Conservation (phyloP, 352 stramenopile genomes). For the Pythium oligandrum region DNA sequence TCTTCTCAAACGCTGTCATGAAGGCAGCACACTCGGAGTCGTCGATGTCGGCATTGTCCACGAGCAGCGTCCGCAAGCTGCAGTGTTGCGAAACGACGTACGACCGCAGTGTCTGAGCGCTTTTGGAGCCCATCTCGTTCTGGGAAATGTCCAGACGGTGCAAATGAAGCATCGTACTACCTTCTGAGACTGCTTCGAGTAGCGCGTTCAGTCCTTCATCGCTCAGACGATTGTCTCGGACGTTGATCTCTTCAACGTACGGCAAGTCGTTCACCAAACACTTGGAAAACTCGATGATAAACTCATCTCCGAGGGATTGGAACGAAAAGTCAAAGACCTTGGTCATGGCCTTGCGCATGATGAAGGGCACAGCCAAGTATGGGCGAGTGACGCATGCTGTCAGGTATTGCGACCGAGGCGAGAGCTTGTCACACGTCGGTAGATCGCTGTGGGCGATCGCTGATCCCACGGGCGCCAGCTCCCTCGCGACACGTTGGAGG, state of each 20-base stretch:
- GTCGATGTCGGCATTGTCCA: slow-evolving; percentile 87
- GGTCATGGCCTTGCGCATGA: slow-evolving; percentile 52
- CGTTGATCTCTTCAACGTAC: slow-evolving; percentile 72
- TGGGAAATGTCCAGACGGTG: slow-evolving; percentile 61
- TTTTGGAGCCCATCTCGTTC: slow-evolving; percentile 60
- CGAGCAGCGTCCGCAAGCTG: slow-evolving; percentile 51
- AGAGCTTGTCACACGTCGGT: slow-evolving; percentile 44
- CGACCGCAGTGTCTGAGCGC: slow-evolving; percentile 46
- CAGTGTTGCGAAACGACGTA: slow-evolving; percentile 59
- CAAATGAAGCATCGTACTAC: slow-evolving; percentile 42
- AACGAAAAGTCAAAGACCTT: slow-evolving; percentile 83
- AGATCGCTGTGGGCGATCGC: slow-evolving; percentile 16
- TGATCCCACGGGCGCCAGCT: slow-evolving; percentile 19
- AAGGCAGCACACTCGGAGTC: slow-evolving; percentile 83
- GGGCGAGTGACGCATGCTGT: slow-evolving; percentile 41
- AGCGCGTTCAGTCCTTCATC: slow-evolving; percentile 65
- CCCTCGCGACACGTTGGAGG: slow-evolving; percentile 28
- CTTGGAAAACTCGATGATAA: slow-evolving; percentile 60
- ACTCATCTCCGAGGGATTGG: slow-evolving; percentile 67
- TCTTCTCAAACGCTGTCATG: slow-evolving; percentile 80
- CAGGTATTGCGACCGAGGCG: slow-evolving; percentile 59
- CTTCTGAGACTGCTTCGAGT: slow-evolving; percentile 47
- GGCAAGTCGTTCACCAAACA: slow-evolving; percentile 52
- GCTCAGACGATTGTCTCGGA: slow-evolving; percentile 85
- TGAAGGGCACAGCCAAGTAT: slow-evolving; percentile 53